These are phyloP conservation scores for Tuber indicum DNA, from an alignment of 495 filamentous ascomycete genomes.

Conservation along the genomic window DNA sequence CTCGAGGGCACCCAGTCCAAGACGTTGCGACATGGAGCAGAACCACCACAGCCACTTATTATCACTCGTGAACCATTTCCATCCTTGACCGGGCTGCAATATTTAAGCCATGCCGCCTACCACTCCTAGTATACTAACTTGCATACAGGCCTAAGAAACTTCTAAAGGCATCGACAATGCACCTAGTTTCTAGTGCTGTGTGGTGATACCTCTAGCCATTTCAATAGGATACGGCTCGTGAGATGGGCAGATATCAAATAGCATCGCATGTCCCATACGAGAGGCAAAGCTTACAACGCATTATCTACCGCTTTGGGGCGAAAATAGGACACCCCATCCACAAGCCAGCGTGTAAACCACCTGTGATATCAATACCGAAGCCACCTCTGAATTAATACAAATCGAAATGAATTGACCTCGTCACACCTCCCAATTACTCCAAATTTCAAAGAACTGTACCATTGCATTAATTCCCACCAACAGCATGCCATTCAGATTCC, in stretches of 20 bases:
- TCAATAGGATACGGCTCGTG: not conserved
- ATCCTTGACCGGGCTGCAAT: not conserved
- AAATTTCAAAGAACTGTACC: not conserved
- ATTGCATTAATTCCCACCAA: slow-evolving; percentile 4
- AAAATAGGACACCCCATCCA: not conserved
- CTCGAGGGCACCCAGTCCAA: not conserved
- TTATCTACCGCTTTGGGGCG: not conserved
- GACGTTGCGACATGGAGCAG: not conserved
- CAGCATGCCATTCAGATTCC: slow-evolving; percentile 4
- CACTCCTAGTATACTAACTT: not conserved
- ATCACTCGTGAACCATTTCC: not conserved
- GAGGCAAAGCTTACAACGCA: not conserved
- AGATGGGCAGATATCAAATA: not conserved
- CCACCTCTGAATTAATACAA: not conserved
- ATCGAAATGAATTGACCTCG: not conserved
- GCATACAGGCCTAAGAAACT: not conserved
- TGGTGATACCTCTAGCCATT: not conserved
- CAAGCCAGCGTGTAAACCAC: not conserved
- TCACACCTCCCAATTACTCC: not conserved
- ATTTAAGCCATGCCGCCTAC: not conserved
- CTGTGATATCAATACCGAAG: not conserved
- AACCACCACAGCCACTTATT: not conserved
- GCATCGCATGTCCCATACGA: not conserved
- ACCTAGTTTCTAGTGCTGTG: not conserved
- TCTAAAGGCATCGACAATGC: not conserved